phyloP scores from a whole-genome alignment of 306 rosid genomes.

The Vicia villosa region DNA sequence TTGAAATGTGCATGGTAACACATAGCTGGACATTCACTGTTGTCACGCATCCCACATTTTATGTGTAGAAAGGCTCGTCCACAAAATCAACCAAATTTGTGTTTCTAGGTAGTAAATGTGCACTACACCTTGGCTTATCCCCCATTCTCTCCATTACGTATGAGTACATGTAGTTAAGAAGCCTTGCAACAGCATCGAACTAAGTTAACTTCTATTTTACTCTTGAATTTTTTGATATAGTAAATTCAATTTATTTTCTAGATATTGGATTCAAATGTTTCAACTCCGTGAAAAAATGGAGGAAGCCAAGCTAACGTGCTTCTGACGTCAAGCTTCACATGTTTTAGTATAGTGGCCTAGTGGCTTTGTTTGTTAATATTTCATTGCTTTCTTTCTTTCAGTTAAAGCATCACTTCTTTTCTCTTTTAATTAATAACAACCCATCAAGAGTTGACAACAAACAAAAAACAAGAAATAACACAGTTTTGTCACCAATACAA shows the following conservation, averaged over 20 bases:
- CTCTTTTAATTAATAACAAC: slow-evolving; percentile 33
- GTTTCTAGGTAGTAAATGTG: neutral
- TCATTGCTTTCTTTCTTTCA: slow-evolving; percentile 61
- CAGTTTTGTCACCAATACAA: too few species aligned
- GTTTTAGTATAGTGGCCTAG: slow-evolving; percentile 45
- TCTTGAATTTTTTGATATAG: neutral
- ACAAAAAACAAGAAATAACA: neutral
- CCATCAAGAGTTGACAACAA: slow-evolving; percentile 36
- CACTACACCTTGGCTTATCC: neutral
- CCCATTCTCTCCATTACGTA: neutral
- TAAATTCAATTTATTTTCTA: neutral
- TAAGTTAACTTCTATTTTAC: slow-evolving; percentile 7
- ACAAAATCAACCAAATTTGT: neutral
- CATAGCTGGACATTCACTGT: neutral
- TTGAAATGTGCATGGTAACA: neutral
- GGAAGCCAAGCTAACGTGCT: slow-evolving; percentile 35
- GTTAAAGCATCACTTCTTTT: slow-evolving; percentile 58
- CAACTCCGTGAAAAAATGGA: slow-evolving; percentile 6
- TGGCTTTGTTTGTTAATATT: slow-evolving; percentile 58
- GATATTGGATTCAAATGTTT: slow-evolving; percentile 25
- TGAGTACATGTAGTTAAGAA: neutral
- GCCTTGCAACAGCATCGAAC: neutral
- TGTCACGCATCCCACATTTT: slow-evolving; percentile 4
- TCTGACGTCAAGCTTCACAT: slow-evolving; percentile 65
- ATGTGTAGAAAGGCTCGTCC: neutral